Evolutionary conservation across 805 yeast genomes (phyloP).

Genomic region (Debaryomyces castellii): DNA sequence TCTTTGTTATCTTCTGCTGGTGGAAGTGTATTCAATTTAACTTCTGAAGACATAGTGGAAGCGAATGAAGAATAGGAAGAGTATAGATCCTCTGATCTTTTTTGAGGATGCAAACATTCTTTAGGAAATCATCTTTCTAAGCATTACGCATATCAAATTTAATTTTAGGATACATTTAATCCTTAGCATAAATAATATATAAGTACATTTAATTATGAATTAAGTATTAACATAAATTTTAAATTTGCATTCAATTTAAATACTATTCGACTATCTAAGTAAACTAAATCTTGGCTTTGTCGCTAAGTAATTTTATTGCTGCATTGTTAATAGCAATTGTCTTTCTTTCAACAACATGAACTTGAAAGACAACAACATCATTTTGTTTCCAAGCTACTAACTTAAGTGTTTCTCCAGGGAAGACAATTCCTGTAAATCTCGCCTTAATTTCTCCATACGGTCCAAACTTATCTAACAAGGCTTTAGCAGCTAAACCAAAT

Average conservation of each 20-base stretch:
- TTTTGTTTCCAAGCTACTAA: constrained; percentile 84
- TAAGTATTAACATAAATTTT: too few species aligned
- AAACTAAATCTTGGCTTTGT: constrained; percentile 39
- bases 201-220: too few species aligned
- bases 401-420: constrained; percentile 88
- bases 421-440: constrained; percentile 87
- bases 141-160: background rate
- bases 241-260: background rate
- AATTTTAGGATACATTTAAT: background rate
- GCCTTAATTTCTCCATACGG: constrained; percentile 80
- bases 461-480: constrained; percentile 78
- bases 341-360: constrained; percentile 76
- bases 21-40: constrained; percentile 20
- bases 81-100: constrained; percentile 5
- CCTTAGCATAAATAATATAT: background rate
- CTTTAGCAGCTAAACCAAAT: constrained; percentile 79
- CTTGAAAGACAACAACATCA: constrained; percentile 71
- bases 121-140: background rate
- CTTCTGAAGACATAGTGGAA: constrained; percentile 22
- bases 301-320: constrained; percentile 60
- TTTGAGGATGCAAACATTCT: background rate
- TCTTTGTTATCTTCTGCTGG: constrained; percentile 21
- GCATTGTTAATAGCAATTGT: constrained; percentile 82
- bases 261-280: background rate
- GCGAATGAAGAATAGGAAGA: constrained; percentile 21